phyloP scores from a whole-genome alignment of 371 early-diverging fungal species.

The Zopfochytrium polystomum region DNA sequence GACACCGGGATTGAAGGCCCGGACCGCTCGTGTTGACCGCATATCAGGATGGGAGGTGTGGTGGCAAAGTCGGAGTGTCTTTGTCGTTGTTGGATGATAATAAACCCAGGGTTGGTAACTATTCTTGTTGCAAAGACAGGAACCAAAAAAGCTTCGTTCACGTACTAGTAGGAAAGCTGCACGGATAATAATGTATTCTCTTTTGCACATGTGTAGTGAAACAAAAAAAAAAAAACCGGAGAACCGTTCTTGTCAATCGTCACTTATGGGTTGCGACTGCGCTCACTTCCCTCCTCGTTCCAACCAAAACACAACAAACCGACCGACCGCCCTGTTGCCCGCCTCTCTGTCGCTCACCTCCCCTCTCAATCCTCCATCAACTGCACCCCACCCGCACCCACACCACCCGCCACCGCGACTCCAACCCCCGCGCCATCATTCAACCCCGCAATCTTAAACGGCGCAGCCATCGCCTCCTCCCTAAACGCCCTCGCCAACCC shows the following conservation, averaged over 20 bases:
- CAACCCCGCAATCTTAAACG: no score
- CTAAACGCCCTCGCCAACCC: neutral
- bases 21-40: no score
- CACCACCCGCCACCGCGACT: neutral
- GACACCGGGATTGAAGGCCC: no score
- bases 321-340: neutral
- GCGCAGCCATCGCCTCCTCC: neutral
- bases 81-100: no score
- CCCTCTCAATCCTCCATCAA: neutral
- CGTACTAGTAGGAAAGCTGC: no score
- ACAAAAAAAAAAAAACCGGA: no score
- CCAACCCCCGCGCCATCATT: neutral
- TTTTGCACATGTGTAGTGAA: no score
- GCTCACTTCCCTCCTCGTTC: neutral
- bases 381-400: neutral
- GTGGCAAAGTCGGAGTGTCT: neutral
- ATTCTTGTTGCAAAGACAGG: neutral
- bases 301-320: neutral
- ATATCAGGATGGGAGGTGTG: no score
- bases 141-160: neutral
- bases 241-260: no score
- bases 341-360: neutral
- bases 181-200: no score
- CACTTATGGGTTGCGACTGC: no score
- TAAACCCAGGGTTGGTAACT: no score